Base-by-base conservation (phyloP, 192 early-diverging fungal species). In the Lunasporangiospora selenospora region DNA sequence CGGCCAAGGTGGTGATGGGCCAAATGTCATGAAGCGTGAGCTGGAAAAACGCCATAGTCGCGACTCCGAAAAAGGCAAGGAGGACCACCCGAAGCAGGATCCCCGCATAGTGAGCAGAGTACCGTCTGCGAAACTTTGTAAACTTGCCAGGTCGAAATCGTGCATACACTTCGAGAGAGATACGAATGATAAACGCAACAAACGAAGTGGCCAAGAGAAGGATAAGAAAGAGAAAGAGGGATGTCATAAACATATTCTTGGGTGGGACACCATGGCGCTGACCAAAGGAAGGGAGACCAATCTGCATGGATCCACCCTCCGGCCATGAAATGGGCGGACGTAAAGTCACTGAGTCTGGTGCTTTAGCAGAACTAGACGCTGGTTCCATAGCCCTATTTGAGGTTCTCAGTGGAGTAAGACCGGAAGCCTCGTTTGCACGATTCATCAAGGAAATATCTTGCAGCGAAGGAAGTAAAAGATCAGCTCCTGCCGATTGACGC, bases 241-340 rank as follows among this genome's bases (percentile, higher is more conserved):
- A 54, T 29, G 63, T 76, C 61, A 76, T 65, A 29, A 76, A 76
- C 63, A 76, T 34, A 26, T 76, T 67, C n/a, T 67, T 48, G 45
- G 65, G 33, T 3, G 75, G 75, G 47, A 76, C 67, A 31, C 62
- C 10, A 38, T 67, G 64, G 0, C 58, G 49, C n/a, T 76, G 45
- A 19, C 64, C 75, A 31, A 62, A 67, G 1, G 75, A 53, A 9
- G 44, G n/a, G 11, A 76, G 37, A 21, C 73, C 73, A 4, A 48
- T n/a, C n/a, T n/a, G n/a, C n/a, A 47, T 34, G 48, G 42, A 7
- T 23, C 10, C 46, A 1, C 23, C 58, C 32, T 47, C 47, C 15
- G 58, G 58, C 58, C 58, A 56, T 3, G 39, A 16, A 6, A 23
- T 9, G 26, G 51, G 52, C 4, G 46, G 8, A 3, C 6, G 7